Percentiles rank a stretch among this genome's conserved stretches.
These are phyloP conservation scores for Bipolaris sorokiniana DNA, from an alignment of 2,329 filamentous ascomycete genomes.

Conservation along the genomic window DNA sequence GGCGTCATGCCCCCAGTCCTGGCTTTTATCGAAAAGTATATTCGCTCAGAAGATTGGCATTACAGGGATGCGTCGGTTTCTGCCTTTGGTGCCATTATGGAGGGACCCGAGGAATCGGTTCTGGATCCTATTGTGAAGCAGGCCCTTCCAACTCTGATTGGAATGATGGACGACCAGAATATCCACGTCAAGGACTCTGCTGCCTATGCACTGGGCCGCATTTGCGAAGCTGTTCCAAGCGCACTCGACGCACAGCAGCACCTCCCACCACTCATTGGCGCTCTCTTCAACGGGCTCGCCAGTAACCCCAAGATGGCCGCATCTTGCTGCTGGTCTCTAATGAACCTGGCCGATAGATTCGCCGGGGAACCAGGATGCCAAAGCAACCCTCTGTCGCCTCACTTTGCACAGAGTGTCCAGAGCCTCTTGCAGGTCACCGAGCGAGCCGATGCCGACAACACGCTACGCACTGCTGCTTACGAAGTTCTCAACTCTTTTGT, in stretches of 20 bases:
- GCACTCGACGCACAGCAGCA: constrained; percentile 86
- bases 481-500: constrained; percentile 97
- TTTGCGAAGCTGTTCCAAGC: constrained; percentile 90
- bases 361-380: constrained; percentile 81
- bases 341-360: constrained; percentile 97
- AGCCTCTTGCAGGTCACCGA: constrained; percentile 87
- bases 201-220: constrained; percentile 92
- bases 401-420: constrained; percentile 91
- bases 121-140: constrained; percentile 95
- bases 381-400: constrained; percentile 82
- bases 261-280: constrained; percentile 82
- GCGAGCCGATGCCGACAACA: constrained; percentile 79
- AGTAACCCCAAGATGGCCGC: constrained; percentile 96
- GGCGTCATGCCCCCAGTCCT: constrained; percentile 87
- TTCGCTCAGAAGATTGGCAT: constrained; percentile 93
- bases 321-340: constrained; percentile 98
- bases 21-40: constrained; percentile 87
- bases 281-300: constrained; percentile 86
- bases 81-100: constrained; percentile 98
- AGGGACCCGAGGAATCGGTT: constrained; percentile 91
- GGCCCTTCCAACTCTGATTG: constrained; percentile 87
- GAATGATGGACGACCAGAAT: constrained; percentile 87
- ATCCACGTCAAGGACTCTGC: constrained; percentile 95
- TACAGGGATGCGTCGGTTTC: constrained; percentile 93
- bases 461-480: constrained; percentile 92